Evolutionary conservation across 2,329 filamentous ascomycete genomes (phyloP).

Genomic region (Didymella sp.): DNA sequence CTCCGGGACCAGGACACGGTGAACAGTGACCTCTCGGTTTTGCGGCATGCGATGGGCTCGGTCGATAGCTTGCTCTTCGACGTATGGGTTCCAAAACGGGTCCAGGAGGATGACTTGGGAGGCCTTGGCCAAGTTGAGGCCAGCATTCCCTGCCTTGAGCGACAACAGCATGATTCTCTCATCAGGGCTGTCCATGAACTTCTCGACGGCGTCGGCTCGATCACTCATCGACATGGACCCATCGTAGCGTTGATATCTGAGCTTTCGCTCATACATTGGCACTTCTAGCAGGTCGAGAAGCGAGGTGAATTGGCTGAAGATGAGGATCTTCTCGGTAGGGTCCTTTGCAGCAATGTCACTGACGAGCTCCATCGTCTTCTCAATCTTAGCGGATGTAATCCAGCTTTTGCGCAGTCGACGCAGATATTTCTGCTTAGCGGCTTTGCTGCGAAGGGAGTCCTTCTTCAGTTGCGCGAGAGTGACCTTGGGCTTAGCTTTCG

Average conservation of each 20-base stretch:
- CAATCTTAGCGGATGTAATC: constrained; percentile 77
- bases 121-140: constrained; percentile 83
- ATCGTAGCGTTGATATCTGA: constrained; percentile 74
- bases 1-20: constrained; percentile 75
- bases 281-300: constrained; percentile 80
- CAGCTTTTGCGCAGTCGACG: constrained; percentile 71
- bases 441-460: constrained; percentile 68
- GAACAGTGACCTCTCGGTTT: constrained; percentile 73
- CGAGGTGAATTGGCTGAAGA: constrained; percentile 84
- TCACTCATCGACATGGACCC: constrained; percentile 73
- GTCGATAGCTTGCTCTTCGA: constrained; percentile 91
- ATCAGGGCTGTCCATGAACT: constrained; percentile 68
- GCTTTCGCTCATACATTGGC: constrained; percentile 66
- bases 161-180: constrained; percentile 78
- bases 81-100: constrained; percentile 93
- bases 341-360: constrained; percentile 56
- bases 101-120: constrained; percentile 89
- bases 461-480: constrained; percentile 72
- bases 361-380: constrained; percentile 71
- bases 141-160: constrained; percentile 81
- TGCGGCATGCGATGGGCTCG: constrained; percentile 90
- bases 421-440: constrained; percentile 73
- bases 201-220: constrained; percentile 70
- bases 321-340: constrained; percentile 74
- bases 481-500: constrained; percentile 44